A percentile compares a stretch with the other conserved stretches of the same genome.
Evolutionary conservation across 805 yeast genomes (phyloP).

Genomic region (Suhomyces pyralidae): DNA sequence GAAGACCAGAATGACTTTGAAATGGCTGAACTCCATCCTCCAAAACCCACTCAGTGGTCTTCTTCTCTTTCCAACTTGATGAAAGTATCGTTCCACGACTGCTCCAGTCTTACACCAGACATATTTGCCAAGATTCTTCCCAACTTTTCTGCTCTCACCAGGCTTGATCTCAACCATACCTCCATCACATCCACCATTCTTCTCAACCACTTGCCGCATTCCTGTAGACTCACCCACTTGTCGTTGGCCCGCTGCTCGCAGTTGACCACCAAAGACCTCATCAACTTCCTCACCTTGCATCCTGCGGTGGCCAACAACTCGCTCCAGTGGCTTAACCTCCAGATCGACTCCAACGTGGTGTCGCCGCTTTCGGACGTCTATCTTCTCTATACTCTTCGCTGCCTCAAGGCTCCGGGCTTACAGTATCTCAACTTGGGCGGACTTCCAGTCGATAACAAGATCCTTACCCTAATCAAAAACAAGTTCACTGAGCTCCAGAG

Average conservation of each 20-base stretch:
- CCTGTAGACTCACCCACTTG: constrained; percentile 67
- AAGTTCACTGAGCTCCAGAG: constrained; percentile 42
- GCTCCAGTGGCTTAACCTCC: constrained; percentile 64
- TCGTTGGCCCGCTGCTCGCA: constrained; percentile 56
- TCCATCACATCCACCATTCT: constrained; percentile 66
- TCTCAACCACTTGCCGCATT: constrained; percentile 46
- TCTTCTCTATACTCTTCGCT: constrained; percentile 42
- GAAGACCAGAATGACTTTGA: constrained; percentile 2
- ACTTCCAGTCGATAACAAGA: constrained; percentile 48
- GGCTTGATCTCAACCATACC: constrained; percentile 80
- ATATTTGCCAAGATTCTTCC: constrained; percentile 58
- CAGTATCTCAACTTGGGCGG: constrained; percentile 63
- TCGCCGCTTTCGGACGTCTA: constrained; percentile 54
- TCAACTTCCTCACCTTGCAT: constrained; percentile 67
- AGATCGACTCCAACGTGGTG: constrained; percentile 61
- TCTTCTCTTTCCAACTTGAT: constrained; percentile 19
- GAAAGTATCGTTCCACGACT: constrained; percentile 78
- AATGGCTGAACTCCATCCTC: constrained; percentile 1
- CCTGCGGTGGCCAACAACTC: constrained; percentile 53
- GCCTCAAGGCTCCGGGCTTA: constrained; percentile 44
- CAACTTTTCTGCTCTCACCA: constrained; percentile 51
- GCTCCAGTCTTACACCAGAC: constrained; percentile 68
- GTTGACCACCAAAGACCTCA: constrained; percentile 67
- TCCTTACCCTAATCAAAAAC: constrained; percentile 35
- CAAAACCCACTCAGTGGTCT: not conserved